Conservation (phyloP, 1,284 basidiomycete genomes). For the Tetrapyrgos nigripes region DNA sequence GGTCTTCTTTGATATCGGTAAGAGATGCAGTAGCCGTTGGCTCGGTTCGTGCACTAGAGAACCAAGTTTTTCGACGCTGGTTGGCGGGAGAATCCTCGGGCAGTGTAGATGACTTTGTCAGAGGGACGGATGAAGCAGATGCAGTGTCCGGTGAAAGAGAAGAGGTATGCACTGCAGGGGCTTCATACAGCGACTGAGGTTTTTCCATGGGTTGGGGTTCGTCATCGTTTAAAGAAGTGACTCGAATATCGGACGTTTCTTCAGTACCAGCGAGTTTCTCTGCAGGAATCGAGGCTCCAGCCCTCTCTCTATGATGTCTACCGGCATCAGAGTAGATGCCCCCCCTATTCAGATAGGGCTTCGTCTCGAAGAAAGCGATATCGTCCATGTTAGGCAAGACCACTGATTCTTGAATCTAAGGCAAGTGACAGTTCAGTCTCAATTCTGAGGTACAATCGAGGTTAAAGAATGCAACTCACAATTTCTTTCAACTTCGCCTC, state of each 20-base stretch:
- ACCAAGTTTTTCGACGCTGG: slow-evolving; percentile 44
- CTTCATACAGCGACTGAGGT: neutral
- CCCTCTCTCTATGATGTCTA: slow-evolving; percentile 46
- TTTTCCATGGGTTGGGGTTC: neutral
- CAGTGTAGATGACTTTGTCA: slow-evolving; percentile 4
- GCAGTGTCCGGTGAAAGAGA: slow-evolving; percentile 6
- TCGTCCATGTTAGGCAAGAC: slow-evolving; percentile 99
- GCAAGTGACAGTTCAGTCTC: slow-evolving; percentile 11
- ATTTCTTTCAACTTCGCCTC: slow-evolving; percentile 90
- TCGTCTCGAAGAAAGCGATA: slow-evolving; percentile 92
- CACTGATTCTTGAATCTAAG: slow-evolving; percentile 89
- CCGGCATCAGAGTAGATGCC: slow-evolving; percentile 90
- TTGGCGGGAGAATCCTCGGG: slow-evolving; percentile 8
- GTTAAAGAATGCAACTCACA: too few relatives aligned
- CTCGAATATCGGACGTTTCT: neutral
- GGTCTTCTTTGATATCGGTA: slow-evolving; percentile 20
- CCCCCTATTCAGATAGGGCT: slow-evolving; percentile 71
- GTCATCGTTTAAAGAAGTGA: neutral
- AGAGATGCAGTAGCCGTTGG: slow-evolving; percentile 9
- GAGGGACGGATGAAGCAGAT: neutral
- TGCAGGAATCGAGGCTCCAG: neutral
- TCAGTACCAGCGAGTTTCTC: neutral
- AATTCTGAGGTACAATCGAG: too few relatives aligned
- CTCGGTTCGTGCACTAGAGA: slow-evolving; percentile 43
- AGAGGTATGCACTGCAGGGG: neutral